These are phyloP conservation scores for Fagus sylvatica DNA, from an alignment of 306 rosid genomes.

Conservation along the genomic window DNA sequence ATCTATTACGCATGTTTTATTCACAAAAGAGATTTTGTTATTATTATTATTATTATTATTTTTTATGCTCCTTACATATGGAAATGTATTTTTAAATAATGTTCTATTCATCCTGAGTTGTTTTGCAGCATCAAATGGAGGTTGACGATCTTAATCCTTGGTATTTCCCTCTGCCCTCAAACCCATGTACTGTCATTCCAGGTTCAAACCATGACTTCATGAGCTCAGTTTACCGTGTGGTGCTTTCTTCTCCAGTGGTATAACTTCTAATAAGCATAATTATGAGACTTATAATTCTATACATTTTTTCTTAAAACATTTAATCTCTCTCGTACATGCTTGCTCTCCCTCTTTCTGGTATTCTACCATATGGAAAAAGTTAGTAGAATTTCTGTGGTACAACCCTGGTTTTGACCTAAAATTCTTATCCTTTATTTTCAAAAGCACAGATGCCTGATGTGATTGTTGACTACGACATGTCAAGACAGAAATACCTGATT, in stretches of 20 bases:
- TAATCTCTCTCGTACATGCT: background rate
- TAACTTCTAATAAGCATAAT: conserved; percentile 9
- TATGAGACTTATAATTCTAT: background rate
- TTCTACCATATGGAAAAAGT: background rate
- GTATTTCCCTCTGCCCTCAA: conserved; percentile 89
- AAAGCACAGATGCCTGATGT: conserved; percentile 81
- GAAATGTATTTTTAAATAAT: conserved; percentile 13
- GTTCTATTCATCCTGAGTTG: conserved; percentile 30
- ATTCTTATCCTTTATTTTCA: conserved; percentile 19
- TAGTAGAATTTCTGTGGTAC: background rate
- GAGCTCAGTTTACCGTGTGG: conserved; percentile 65
- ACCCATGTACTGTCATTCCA: conserved; percentile 61
- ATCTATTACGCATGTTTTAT: background rate
- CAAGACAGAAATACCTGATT: conserved; percentile 55
- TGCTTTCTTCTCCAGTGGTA: conserved; percentile 97
- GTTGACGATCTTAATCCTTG: conserved; percentile 65
- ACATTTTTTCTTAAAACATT: too few species aligned
- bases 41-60: background rate
- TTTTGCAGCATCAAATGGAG: conserved; percentile 53
- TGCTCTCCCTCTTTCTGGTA: background rate
- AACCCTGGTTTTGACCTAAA: conserved; percentile 13
- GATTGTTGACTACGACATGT: conserved; percentile 85
- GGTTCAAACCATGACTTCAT: conserved; percentile 91
- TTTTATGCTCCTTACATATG: conserved; percentile 2
- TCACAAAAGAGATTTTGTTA: background rate